Base-by-base conservation (phyloP, 2,329 filamentous ascomycete genomes). In the Neofusicoccum parvum region DNA sequence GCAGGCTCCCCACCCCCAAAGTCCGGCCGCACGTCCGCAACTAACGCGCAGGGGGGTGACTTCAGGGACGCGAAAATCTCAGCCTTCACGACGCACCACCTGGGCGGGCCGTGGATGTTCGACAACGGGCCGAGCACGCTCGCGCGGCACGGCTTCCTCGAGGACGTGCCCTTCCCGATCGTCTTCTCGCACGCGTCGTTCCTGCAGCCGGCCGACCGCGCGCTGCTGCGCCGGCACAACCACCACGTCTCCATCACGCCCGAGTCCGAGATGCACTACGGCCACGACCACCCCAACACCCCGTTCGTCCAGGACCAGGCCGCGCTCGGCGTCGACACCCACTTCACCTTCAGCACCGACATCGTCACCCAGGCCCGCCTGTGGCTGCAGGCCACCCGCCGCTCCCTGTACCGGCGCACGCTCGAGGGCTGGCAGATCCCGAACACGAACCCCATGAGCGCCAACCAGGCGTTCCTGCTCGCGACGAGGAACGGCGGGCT, bases 201-300 rank as follows among this genome's bases (percentile, higher is more conserved):
- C 72, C 71, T 86, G 11, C 80, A 80, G 0, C 70, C 76, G 0
- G 64, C 67, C 0, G 80, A 82, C 12, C 75, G 76, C 0, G 64
- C 73, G 1, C 75, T 85, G 0, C 78, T 87, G 0, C 81, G 83
- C 10, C 66, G 73, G 0, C 79, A 79, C 1, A 83, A 87, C 72
- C 81, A 86, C 53, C 83, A 83, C 73, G 73, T 88, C 48, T 85
- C 84, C 60, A 85, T 85, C 67, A 87, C 86, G 0, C 84, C 85
- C 1, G 86, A 88, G 70, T 85, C 83, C 0, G 86, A 88, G 69
- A 82, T 86, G 78, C 84, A 86, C 71, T 87, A 82, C 72, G 85
- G 86, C 17, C 83, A 86, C 69, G 77, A 74, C 0, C 83, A 87
- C 65, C 77, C 79, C 1, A 70, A 73, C 43, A 78, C 75, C 23